Conservation (phyloP, 2,329 filamentous ascomycete genomes). For the Myriosclerotinia scirpicola region DNA sequence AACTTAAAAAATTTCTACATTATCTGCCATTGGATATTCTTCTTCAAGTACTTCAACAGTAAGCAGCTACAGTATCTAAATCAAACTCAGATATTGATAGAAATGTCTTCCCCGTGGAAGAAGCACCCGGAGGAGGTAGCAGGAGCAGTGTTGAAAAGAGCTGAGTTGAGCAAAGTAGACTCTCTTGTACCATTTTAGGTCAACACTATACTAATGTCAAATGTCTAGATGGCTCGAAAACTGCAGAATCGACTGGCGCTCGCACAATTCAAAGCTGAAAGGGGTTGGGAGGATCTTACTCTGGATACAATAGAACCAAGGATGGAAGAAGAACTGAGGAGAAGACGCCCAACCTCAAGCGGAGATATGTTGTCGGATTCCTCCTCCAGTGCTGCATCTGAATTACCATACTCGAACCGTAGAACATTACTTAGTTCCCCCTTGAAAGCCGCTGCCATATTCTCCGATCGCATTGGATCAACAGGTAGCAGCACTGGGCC, state of each 20-base stretch:
- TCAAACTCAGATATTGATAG: slow-evolving; percentile 3
- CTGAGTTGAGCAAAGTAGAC: slow-evolving; percentile 72
- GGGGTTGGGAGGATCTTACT: slow-evolving; percentile 89
- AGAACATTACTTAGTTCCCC: slow-evolving; percentile 72
- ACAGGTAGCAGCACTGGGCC: slow-evolving; percentile 66
- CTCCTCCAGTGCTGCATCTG: slow-evolving; percentile 74
- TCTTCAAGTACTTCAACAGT: background rate
- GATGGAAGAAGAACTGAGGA: slow-evolving; percentile 73
- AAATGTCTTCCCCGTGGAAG: slow-evolving; percentile 62
- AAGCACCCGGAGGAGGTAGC: slow-evolving; percentile 63
- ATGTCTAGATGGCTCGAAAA: slow-evolving; percentile 80
- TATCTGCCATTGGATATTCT: slow-evolving; percentile 5
- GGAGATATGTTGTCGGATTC: slow-evolving; percentile 83
- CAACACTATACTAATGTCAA: slow-evolving; percentile 28
- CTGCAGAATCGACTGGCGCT: slow-evolving; percentile 92
- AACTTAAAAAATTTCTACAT: slow-evolving; percentile 15
- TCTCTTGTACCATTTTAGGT: slow-evolving; percentile 20
- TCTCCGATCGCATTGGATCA: slow-evolving; percentile 77
- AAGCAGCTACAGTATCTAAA: background rate
- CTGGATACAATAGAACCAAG: slow-evolving; percentile 84
- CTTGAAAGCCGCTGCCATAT: slow-evolving; percentile 73
- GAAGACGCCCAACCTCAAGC: slow-evolving; percentile 58
- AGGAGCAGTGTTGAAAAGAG: slow-evolving; percentile 69
- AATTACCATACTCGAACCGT: slow-evolving; percentile 64
- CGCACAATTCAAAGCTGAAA: slow-evolving; percentile 95